phyloP scores from a whole-genome alignment of 371 early-diverging fungal species.

The Dentiscutata heterogama region DNA sequence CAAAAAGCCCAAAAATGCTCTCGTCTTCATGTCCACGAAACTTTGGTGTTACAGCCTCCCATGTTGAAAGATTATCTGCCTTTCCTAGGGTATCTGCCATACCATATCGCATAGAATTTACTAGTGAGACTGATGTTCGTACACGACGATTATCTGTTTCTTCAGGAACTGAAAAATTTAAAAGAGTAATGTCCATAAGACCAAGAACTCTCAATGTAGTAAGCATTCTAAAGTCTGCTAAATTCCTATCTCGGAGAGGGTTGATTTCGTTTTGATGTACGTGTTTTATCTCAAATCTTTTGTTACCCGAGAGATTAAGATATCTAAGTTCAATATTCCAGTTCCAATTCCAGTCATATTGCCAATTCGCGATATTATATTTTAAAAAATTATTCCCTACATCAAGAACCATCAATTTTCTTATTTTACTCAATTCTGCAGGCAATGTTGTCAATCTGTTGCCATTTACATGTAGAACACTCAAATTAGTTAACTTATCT shows the following conservation, averaged over 20 bases:
- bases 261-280: conserved; percentile 57
- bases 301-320: conserved; percentile 92
- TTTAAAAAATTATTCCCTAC: conserved; percentile 89
- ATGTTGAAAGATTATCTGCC: conserved; percentile 70
- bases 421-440: conserved; percentile 90
- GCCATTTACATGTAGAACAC: conserved; percentile 86
- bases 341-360: conserved; percentile 97
- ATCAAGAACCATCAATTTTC: conserved; percentile 81
- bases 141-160: conserved; percentile 85
- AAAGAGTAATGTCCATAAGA: conserved; percentile 88
- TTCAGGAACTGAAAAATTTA: conserved; percentile 83
- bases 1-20: conserved; percentile 90
- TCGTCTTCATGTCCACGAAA: conserved; percentile 87
- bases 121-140: conserved; percentile 84
- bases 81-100: conserved; percentile 87
- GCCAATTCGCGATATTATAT: conserved; percentile 96
- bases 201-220: conserved; percentile 83
- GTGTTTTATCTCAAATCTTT: conserved; percentile 86
- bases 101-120: conserved; percentile 86
- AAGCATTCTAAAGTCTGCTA: conserved; percentile 83
- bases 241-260: conserved; percentile 63
- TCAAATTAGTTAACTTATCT: conserved; percentile 73
- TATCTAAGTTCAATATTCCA: conserved; percentile 92
- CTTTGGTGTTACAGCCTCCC: conserved; percentile 86
- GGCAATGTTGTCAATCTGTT: conserved; percentile 92